Base-by-base conservation (phyloP, 164 flowering plant species). In the Magnolia changhungtana region DNA sequence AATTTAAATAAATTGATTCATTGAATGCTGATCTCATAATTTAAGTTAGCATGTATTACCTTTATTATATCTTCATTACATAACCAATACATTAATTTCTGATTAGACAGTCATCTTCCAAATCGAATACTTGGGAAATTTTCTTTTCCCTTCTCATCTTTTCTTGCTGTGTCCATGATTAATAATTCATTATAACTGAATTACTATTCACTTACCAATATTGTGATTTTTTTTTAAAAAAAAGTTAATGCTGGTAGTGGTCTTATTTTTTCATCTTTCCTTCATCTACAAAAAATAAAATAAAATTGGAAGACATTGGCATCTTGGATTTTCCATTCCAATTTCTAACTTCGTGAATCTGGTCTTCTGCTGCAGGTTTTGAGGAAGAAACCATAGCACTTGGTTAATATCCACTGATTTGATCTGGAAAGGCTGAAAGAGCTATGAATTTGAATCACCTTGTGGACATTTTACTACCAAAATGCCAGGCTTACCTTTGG, bases 401-500 rank as follows among this genome's bases (percentile, higher is more conserved):
- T 55, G 61, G 61, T 16, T 55, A 55, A 11, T 55, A 11, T 55
- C 61, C 18, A 16, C 61, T 11, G 61, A 55, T 55, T 55, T 55
- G 61, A 55, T 31, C 24, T 64, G 29, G 77, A 66, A 50, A 72
- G 69, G 76, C 75, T 77, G 67, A 37, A 55, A 29, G 45, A 72
- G 79, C 69, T 78, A 80, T 80, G 82, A 80, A 72, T 76, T 73
- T 82, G 21, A 8, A 13, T 50, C 49, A 37, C 72, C 50, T 37
- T 31, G 68, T 37, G 76, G 82, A 52, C 24, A 50, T 50, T 52
- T 49, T 50, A 2, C 66, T 50, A 45, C 37, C 52, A 82, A 49
- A 63, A 82, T 82, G 84, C 84, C 84, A 29, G 82, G 84, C 72
- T 80, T 82, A 75, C 82, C 84, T 51, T 80, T 82, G 84, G 72